Base-by-base conservation (phyloP, 1,139 yeast species). In the Meyerozyma sp. region DNA sequence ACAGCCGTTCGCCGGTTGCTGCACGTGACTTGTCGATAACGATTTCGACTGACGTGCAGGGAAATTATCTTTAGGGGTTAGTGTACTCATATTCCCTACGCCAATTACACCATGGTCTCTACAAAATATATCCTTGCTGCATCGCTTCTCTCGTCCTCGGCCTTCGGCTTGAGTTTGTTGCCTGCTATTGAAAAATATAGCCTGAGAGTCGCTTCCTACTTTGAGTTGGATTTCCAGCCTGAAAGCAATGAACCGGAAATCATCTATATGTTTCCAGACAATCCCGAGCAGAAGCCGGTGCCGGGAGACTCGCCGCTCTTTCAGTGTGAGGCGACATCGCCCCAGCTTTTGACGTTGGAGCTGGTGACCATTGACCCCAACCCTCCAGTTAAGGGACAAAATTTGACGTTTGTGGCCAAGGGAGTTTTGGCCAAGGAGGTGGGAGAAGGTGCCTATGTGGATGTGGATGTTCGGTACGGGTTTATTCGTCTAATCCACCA, bases 381-480 rank as follows among this genome's bases (percentile, higher is more conserved):
- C 59, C 98, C 98, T 8, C 98, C 98, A 2, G 71, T 60, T 40
- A 81, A 89, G 55, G 98, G 97, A 18, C 67, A 71, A 39, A 85
- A 88, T 57, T 72, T 93, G 59, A 85, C 95, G 13, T 80, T 94
- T 49, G 62, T 74, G 25, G 98, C 96, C 4, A 62, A 69, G 14
- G 98, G 96, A 2, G 61, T 60, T 40, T 66, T 91, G 47, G 55
- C 70, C 35, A 62, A 75, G 44, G 73, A 72, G 16, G 70, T 94
- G 39, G 79, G 65, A 36, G 93, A 70, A 4, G 98, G 98, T 32
- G 88, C 98, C 0, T 93, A 90, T 58, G 95, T 93, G 42, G 96
- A 89, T 51, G 90, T 93, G 34, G 95, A 89, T 51, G 98, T 94
- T 30, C 78, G 88, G 53, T 85, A 90, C 58, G 98, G 98, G 9